Conservation (phyloP, 2,329 filamentous ascomycete genomes). For the Calonectria henricotiae region DNA sequence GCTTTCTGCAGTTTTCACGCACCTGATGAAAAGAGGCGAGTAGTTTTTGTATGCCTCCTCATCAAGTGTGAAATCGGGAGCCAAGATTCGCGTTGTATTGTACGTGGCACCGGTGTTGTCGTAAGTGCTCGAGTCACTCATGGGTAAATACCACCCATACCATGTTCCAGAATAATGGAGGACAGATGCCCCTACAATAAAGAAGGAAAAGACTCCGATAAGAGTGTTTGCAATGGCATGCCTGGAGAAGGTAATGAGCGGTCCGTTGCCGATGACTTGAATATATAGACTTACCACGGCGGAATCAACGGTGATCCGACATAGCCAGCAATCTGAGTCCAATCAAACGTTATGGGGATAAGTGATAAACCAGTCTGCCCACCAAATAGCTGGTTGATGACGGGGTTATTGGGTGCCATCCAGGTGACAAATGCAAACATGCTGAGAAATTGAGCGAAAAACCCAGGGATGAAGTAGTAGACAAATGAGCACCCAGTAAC, state of each 20-base stretch:
- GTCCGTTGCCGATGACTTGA: not conserved
- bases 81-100: conserved; percentile 77
- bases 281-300: conserved; percentile 69
- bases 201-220: conserved; percentile 78
- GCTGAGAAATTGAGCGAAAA: conserved; percentile 78
- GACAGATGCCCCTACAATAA: conserved; percentile 71
- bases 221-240: conserved; percentile 82
- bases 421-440: conserved; percentile 82
- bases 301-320: conserved; percentile 79
- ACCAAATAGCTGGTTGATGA: conserved; percentile 83
- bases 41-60: conserved; percentile 77
- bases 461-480: conserved; percentile 81
- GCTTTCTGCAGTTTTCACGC: conserved; percentile 15
- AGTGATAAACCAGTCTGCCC: conserved; percentile 78
- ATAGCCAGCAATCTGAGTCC: conserved; percentile 81
- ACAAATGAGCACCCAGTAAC: conserved; percentile 72
- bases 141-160: conserved; percentile 77
- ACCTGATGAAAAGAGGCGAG: conserved; percentile 78
- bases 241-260: conserved; percentile 56
- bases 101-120: conserved; percentile 79
- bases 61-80: conserved; percentile 74
- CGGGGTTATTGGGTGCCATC: conserved; percentile 78
- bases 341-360: conserved; percentile 83
- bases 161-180: conserved; percentile 79
- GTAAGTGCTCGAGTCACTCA: conserved; percentile 80